Evolutionary conservation across 139 green algal species (phyloP), one percentile per base, ranked within the genome.

Genomic region (Marvania coccoides): DNA sequence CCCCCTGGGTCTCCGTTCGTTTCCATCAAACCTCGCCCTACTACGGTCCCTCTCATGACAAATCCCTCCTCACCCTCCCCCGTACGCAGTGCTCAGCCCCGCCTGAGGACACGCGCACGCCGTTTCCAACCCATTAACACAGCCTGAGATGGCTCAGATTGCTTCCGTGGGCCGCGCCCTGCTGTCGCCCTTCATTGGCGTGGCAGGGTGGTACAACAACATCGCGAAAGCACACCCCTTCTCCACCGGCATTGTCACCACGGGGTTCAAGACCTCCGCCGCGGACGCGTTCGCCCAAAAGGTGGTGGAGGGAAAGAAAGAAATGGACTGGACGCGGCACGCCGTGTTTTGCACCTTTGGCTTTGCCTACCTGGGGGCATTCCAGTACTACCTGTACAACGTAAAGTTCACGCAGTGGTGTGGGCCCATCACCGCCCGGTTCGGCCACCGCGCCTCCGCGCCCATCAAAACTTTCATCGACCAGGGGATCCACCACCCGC

Each of bases 211-310:
- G 35, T 94, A 94, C 62, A 85, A 89, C 51, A 39, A 63, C 2
- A 75, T 70, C 1, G 87, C 87, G 0, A 63, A 85, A 51, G 61
- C 63, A 9, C 70, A 74, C 12, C 88, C 88, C 2, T 75, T 93
- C 23, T 36, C 36, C 2, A 88, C 84, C 5, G 89, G 81, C 2
- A 76, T 95, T n/a, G 60, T 94, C 23, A 95, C 87, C 29, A 91
- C 82, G 3, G 83, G 87, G 5, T 34, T 95, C 14, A 96, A 96
- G 61, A 96, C 89, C 3, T 86, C 67, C 13, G 85, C 78, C 5
- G 89, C 89, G 6, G 89, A 96, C 62, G 10, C 90, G n/a, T 92
- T 96, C 58, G 88, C 89, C n/a, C 89, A 96, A 45, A 94, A 88
- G 83, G 89, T 95, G 3, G 72, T 96, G 7, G 89, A 96, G 76